Evolutionary conservation across 2,329 filamentous ascomycete species (phyloP), one percentile per base, ranked within the genome.

Genomic region (Fusarium torreyae): DNA sequence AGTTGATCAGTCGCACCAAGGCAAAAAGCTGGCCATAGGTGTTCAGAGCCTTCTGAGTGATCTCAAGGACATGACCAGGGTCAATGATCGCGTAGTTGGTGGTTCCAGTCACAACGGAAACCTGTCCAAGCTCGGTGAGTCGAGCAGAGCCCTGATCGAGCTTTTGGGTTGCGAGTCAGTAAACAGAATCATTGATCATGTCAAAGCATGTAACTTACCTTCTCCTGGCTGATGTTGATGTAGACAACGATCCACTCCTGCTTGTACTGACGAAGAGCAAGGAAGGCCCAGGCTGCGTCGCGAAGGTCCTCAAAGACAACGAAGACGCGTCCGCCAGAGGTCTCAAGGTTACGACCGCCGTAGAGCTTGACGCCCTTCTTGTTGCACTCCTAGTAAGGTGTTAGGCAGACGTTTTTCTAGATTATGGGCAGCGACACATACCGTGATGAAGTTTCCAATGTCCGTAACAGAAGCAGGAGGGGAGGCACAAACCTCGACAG

Each of bases 241-340:
- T 77, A 81, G 6, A 64, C 60, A 1, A 75, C 64, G 46, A 76
- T 74, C 86, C 87, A 90, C 34, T 80, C 79, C 13, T 81, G 77
- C 45, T 80, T 79, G 34, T 80, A 76, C 18, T 83, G 69, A 3
- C 81, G 78, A 28, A 86, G 75, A 51, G 84, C 85, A 14, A 83
- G 79, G 57, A 84, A 80, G 9, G 86, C 82, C 33, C 82, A 81
- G 53, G 82, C 85, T 8, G 89, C 84, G 75, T 91, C 88, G 50
- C 87, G 84, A 50, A 90, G 85, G 70, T 92, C 89, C 8, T 83
- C 79, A 70, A 91, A 90, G 6, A 83, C 84, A 24, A 89, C 78
- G 59, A 84, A 86, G 31, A 88, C 81, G 49, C 80, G 83, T 6
- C 83, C 81, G 44, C 76, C 77, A 28, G 74, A 71, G 6, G 75